phyloP scores from a whole-genome alignment of 805 yeast genomes.

The Saturnispora hagleri region DNA sequence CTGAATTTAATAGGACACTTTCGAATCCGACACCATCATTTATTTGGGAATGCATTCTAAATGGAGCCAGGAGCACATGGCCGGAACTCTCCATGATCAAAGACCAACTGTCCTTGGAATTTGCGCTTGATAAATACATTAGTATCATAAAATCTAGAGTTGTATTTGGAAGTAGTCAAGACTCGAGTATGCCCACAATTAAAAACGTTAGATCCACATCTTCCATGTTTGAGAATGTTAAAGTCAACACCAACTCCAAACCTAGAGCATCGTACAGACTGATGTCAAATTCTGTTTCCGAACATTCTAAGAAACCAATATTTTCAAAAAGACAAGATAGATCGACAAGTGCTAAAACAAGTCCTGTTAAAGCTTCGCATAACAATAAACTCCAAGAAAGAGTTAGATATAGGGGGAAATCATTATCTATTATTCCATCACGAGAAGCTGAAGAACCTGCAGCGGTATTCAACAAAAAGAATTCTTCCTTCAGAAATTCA shows the following conservation, averaged over 20 bases:
- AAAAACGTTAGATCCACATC: slow-evolving; percentile 3
- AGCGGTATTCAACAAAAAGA: background rate
- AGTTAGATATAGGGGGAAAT: background rate
- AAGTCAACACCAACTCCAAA: background rate
- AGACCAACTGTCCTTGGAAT: slow-evolving; percentile 86
- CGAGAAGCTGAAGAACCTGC: background rate
- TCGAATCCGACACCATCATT: slow-evolving; percentile 78
- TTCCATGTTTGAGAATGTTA: background rate
- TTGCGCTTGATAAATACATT: slow-evolving; percentile 76
- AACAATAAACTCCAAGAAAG: background rate
- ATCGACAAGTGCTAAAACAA: background rate
- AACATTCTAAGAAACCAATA: background rate
- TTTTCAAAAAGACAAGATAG: background rate
- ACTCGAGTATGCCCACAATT: slow-evolving; percentile 3
- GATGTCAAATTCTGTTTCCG: slow-evolving; percentile 1
- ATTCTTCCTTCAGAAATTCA: background rate
- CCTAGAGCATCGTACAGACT: background rate
- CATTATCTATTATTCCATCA: background rate
- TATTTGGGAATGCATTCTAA: slow-evolving; percentile 53
- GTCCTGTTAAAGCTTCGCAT: background rate
- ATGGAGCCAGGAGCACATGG: slow-evolving; percentile 94
- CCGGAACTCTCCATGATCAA: slow-evolving; percentile 77
- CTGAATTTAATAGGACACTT: slow-evolving; percentile 55
- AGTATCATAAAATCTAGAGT: slow-evolving; percentile 54
- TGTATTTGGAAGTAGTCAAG: slow-evolving; percentile 27